Percentiles rank a stretch among this genome's conserved stretches.
phyloP scores from a whole-genome alignment of 495 filamentous ascomycete species.

The Cercophora scortea region DNA sequence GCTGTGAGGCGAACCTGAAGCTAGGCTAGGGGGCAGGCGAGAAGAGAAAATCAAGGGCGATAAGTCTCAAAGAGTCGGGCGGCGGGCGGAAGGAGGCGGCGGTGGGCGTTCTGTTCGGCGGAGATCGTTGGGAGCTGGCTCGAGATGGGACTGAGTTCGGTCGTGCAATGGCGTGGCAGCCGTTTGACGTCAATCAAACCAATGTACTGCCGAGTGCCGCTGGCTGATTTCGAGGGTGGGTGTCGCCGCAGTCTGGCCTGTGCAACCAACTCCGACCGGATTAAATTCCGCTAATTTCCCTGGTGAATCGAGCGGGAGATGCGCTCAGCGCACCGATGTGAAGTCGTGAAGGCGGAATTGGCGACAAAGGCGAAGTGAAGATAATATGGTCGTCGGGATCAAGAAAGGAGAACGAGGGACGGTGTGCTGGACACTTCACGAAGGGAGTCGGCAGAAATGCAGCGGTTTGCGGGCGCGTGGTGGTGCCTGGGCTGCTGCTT shows the following conservation, averaged over 20 bases:
- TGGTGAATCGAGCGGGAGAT: background rate
- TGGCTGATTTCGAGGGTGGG: background rate
- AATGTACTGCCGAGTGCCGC: background rate
- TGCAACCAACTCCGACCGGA: background rate
- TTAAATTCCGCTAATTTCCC: too few relatives aligned
- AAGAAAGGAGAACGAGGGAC: background rate
- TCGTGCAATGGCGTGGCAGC: background rate
- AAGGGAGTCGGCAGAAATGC: background rate
- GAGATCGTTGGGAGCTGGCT: background rate
- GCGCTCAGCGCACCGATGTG: background rate
- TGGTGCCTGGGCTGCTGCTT: too few relatives aligned
- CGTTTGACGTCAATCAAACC: conserved; percentile 2
- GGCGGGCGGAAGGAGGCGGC: background rate
- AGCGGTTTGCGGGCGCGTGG: too few relatives aligned
- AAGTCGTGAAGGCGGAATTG: background rate
- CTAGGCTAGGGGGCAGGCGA: too few relatives aligned
- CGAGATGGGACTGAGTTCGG: background rate
- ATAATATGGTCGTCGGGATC: too few relatives aligned
- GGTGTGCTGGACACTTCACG: background rate
- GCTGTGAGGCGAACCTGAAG: background rate
- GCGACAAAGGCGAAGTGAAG: background rate
- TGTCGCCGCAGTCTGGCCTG: background rate
- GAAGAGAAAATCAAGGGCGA: background rate
- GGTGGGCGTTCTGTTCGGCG: too few relatives aligned
- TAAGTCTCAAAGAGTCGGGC: background rate